A percentile compares a stretch with the other conserved stretches of the same genome.
These are phyloP conservation scores for Triangularia setosa DNA, from an alignment of 2,329 filamentous ascomycete genomes.

Conservation along the genomic window DNA sequence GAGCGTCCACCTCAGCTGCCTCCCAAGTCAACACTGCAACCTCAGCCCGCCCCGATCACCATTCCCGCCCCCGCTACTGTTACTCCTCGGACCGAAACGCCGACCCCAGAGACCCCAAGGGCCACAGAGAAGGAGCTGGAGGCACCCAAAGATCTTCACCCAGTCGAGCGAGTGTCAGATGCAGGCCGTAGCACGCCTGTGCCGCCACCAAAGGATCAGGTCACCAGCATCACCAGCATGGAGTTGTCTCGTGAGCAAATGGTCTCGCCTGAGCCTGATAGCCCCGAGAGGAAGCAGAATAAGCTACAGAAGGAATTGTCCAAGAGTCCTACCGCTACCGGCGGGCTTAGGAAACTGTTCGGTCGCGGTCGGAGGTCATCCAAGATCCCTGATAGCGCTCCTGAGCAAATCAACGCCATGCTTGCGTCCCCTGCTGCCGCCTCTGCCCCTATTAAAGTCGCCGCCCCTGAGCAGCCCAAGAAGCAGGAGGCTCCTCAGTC, in stretches of 20 bases:
- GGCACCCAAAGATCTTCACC: conserved; percentile 34
- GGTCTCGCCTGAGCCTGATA: conserved; percentile 40
- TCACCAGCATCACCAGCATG: conserved; percentile 31
- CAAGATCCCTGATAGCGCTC: conserved; percentile 53
- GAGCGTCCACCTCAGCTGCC: conserved; percentile 40
- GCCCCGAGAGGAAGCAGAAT: conserved; percentile 48
- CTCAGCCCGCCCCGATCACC: conserved; percentile 25
- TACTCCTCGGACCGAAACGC: conserved; percentile 15
- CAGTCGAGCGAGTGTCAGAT: conserved; percentile 31
- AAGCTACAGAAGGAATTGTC: conserved; percentile 53
- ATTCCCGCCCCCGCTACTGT: conserved; percentile 24
- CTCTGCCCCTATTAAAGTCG: conserved; percentile 23
- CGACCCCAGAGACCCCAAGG: conserved; percentile 25
- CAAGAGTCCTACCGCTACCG: conserved; percentile 29
- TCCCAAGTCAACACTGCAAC: conserved; percentile 36
- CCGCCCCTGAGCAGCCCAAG: neutral
- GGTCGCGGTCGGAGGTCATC: conserved; percentile 58
- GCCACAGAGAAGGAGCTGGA: conserved; percentile 39
- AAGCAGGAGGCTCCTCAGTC: neutral
- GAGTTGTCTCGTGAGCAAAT: conserved; percentile 37
- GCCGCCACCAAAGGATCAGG: conserved; percentile 35
- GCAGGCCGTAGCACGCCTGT: conserved; percentile 37
- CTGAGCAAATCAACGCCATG: conserved; percentile 49
- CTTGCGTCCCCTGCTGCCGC: conserved; percentile 38
- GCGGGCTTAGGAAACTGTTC: conserved; percentile 63